phyloP scores from a whole-genome alignment of 108 stramenopile species.

The Pseudonitzschia multiseries region DNA sequence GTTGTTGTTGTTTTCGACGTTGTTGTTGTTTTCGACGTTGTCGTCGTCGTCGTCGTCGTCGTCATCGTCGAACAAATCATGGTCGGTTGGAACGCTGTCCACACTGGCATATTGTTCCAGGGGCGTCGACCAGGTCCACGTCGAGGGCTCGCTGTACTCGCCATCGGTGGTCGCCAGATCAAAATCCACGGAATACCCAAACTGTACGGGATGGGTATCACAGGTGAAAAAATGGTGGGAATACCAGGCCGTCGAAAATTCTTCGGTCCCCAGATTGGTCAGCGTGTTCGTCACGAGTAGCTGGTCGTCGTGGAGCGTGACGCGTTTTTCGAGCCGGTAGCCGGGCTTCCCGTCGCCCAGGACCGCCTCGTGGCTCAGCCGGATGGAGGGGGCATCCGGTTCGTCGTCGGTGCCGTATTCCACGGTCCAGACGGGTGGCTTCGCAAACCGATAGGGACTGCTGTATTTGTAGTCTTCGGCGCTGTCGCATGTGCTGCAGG shows the following conservation, averaged over 20 bases:
- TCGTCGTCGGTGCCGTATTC: constrained; percentile 18
- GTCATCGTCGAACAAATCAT: too few species aligned
- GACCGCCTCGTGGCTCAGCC: constrained; percentile 51
- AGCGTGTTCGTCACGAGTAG: constrained; percentile 60
- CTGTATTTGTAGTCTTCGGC: constrained; percentile 78
- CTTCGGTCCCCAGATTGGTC: constrained; percentile 66
- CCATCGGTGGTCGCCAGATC: constrained; percentile 44
- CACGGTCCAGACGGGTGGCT: constrained; percentile 54
- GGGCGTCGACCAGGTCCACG: constrained; percentile 64
- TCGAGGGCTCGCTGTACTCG: constrained; percentile 70
- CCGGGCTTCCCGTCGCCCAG: constrained; percentile 44
- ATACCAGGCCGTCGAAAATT: constrained; percentile 82
- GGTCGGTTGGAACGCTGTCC: neutral
- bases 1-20: too few species aligned
- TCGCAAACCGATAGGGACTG: constrained; percentile 67
- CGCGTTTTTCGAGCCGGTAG: constrained; percentile 61
- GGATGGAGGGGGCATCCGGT: constrained; percentile 34
- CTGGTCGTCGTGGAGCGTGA: constrained; percentile 45
- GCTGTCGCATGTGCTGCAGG: constrained; percentile 64
- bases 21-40: too few species aligned
- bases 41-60: too few species aligned
- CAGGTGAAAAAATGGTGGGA: constrained; percentile 83
- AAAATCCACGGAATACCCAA: constrained; percentile 60
- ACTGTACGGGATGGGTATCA: constrained; percentile 61
- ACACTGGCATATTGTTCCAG: constrained; percentile 55